Conservation (phyloP, 345 rosid genomes). For the Zanthoxylum bungeanum region DNA sequence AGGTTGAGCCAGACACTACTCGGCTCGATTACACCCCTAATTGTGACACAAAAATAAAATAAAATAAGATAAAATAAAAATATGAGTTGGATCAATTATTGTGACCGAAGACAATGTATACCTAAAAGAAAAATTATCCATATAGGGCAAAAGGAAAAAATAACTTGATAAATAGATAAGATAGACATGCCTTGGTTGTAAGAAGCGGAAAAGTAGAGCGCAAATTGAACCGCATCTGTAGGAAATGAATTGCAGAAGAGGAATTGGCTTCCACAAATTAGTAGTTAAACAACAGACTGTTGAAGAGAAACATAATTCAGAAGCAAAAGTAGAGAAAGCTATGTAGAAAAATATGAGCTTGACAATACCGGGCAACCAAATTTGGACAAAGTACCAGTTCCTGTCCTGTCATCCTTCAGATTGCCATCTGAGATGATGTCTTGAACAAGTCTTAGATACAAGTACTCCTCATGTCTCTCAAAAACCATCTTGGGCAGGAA, state of each 20-base stretch:
- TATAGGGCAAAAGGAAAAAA: no score
- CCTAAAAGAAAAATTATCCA: no score
- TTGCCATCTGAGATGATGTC: slow-evolving; percentile 63
- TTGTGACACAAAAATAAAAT: background rate
- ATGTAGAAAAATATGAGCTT: background rate
- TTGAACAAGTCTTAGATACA: slow-evolving; percentile 63
- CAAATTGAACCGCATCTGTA: slow-evolving; percentile 79
- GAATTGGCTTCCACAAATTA: background rate
- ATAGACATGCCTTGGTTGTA: slow-evolving; percentile 66
- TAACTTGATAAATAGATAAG: background rate
- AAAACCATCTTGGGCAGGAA: slow-evolving; percentile 73
- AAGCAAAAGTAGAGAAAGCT: slow-evolving; percentile 7
- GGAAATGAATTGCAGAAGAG: background rate
- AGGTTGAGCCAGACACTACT: no score
- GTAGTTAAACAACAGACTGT: slow-evolving; percentile 4
- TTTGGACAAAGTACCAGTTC: slow-evolving; percentile 83
- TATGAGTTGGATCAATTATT: background rate
- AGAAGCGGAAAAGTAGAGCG: slow-evolving; percentile 84
- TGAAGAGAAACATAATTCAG: background rate
- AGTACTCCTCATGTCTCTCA: slow-evolving; percentile 73
- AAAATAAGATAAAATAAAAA: no score
- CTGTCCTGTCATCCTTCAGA: slow-evolving; percentile 68
- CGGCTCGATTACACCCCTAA: no score
- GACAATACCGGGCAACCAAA: slow-evolving; percentile 79
- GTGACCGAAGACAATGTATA: background rate